Evolutionary conservation across 805 yeast species (phyloP).

Genomic region (Wickerhamiella cacticola): DNA sequence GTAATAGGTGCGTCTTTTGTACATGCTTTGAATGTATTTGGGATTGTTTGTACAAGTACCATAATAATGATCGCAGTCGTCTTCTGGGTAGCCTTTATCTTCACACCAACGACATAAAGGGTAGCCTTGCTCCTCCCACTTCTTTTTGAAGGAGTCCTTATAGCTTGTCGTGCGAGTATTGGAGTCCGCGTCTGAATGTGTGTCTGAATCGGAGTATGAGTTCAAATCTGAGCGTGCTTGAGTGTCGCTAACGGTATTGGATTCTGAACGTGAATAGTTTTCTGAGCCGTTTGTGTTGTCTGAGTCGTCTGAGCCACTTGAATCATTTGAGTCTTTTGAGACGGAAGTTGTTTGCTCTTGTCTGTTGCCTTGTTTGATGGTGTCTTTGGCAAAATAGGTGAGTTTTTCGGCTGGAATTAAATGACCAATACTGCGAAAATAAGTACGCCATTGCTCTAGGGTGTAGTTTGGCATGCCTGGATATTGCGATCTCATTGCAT

Average conservation of each 20-base stretch:
- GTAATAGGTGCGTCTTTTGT: too few relatives aligned
- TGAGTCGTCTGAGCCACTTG: too few relatives aligned
- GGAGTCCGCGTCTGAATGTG: not conserved
- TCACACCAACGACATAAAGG: not conserved
- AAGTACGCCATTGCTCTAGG: not conserved
- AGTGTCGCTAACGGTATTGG: too few relatives aligned
- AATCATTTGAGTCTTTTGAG: too few relatives aligned
- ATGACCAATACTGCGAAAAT: not conserved
- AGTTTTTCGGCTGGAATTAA: not conserved
- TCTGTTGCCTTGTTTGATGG: not conserved
- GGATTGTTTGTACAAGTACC: not conserved
- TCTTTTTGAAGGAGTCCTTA: not conserved
- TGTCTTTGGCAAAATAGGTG: not conserved
- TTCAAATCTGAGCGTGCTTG: too few relatives aligned
- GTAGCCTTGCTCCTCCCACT: not conserved
- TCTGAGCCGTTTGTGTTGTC: too few relatives aligned
- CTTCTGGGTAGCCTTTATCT: not conserved
- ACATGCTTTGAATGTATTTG: too few relatives aligned
- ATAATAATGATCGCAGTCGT: not conserved
- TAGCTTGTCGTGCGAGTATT: not conserved
- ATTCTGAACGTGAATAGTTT: too few relatives aligned
- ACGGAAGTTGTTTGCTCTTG: too few relatives aligned
- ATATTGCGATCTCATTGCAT: not conserved
- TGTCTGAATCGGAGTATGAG: too few relatives aligned
- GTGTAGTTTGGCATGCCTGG: not conserved